Evolutionary conservation across 2,329 filamentous ascomycete genomes (phyloP).

Genomic region (Blastomyces gilchristii): DNA sequence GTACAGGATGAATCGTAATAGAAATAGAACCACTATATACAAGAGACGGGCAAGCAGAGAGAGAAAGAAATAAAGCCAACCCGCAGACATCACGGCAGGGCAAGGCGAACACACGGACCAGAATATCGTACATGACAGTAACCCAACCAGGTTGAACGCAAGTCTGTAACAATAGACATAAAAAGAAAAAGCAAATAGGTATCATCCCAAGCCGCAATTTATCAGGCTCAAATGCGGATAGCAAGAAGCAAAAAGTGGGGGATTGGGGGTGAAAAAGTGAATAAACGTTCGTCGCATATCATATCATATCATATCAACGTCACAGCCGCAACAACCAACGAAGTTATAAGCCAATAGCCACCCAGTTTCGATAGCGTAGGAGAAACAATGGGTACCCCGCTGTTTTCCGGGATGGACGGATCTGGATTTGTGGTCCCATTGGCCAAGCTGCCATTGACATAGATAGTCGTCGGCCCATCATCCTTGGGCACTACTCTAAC

Average conservation of each 20-base stretch:
- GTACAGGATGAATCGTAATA: not conserved
- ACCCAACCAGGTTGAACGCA: not conserved
- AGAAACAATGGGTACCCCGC: constrained; percentile 16
- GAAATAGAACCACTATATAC: not conserved
- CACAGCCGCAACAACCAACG: constrained; percentile 27
- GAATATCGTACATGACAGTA: not conserved
- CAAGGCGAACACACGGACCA: not conserved
- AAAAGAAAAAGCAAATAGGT: not conserved
- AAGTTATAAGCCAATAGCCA: constrained; percentile 36
- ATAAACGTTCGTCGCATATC: not conserved
- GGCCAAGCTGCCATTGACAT: constrained; percentile 39
- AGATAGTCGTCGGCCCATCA: constrained; percentile 37
- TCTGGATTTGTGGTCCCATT: constrained; percentile 36
- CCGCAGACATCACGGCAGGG: not conserved
- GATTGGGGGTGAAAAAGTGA: not conserved
- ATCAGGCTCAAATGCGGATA: not conserved
- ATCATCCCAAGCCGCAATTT: not conserved
- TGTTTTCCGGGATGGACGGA: constrained; percentile 15
- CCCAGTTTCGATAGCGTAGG: constrained; percentile 23
- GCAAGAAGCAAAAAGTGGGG: not conserved
- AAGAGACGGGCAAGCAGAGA: not conserved
- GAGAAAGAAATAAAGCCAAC: not conserved
- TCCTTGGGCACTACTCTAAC: constrained; percentile 27
- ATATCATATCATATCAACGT: constrained; percentile 25
- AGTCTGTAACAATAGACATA: not conserved